phyloP scores from a whole-genome alignment of 805 yeast genomes.

The Metschnikowia vanudenii region DNA sequence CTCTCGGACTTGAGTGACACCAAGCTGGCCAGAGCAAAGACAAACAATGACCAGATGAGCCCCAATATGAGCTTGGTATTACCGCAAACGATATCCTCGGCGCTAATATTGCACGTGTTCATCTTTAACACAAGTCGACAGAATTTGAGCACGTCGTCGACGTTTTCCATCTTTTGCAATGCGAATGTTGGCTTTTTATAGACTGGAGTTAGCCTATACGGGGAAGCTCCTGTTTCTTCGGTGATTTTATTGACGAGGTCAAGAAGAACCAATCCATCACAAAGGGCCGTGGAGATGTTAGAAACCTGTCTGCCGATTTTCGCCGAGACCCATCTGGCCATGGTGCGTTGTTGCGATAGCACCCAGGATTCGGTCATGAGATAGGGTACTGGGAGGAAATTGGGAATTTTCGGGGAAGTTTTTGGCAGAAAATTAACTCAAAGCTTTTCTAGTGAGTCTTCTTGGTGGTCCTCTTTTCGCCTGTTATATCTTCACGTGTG shows the following conservation, averaged over 20 bases:
- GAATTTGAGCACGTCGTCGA: constrained; percentile 42
- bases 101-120: constrained; percentile 44
- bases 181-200: constrained; percentile 39
- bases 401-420: not conserved
- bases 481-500: too few relatives aligned
- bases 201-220: constrained; percentile 31
- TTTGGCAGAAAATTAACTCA: too few relatives aligned
- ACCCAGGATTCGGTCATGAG: constrained; percentile 35
- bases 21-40: constrained; percentile 37
- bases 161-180: constrained; percentile 48
- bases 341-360: constrained; percentile 45
- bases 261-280: constrained; percentile 41
- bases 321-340: constrained; percentile 49
- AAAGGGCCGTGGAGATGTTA: constrained; percentile 33
- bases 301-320: constrained; percentile 29
- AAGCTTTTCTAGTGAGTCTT: too few relatives aligned
- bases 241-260: constrained; percentile 35
- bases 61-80: constrained; percentile 48
- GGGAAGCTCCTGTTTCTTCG: constrained; percentile 17
- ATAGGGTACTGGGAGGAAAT: too few relatives aligned
- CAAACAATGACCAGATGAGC: constrained; percentile 48
- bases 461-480: too few relatives aligned
- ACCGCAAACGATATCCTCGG: constrained; percentile 51
- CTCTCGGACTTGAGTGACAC: constrained; percentile 22
- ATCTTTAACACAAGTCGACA: constrained; percentile 39